These are phyloP conservation scores for Bretschneidera sinensis DNA, from an alignment of 345 rosid species.

Conservation along the genomic window DNA sequence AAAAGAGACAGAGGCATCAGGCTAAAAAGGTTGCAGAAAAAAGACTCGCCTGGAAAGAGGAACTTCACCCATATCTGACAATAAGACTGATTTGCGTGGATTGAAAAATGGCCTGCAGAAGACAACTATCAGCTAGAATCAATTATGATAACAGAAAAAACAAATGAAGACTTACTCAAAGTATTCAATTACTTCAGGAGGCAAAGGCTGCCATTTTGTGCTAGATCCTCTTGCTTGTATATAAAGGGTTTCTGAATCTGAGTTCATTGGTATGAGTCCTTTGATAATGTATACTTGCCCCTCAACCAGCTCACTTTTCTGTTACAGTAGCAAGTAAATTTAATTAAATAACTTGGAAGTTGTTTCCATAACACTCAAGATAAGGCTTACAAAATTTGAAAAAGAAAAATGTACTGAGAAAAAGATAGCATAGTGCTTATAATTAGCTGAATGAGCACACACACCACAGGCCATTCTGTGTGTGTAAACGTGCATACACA, in stretches of 20 bases:
- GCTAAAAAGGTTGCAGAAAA: neutral
- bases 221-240: conserved; percentile 77
- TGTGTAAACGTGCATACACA: neutral
- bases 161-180: conserved; percentile 47
- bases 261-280: conserved; percentile 61
- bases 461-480: too few relatives aligned
- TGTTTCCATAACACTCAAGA: neutral
- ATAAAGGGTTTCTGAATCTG: conserved; percentile 62
- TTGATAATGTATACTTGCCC: conserved; percentile 70
- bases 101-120: conserved; percentile 74
- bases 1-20: neutral
- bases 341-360: neutral
- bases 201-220: conserved; percentile 59
- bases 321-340: conserved; percentile 21
- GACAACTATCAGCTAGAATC: conserved; percentile 17
- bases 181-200: conserved; percentile 36
- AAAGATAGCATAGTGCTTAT: too few relatives aligned
- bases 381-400: conserved; percentile 1
- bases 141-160: conserved; percentile 12
- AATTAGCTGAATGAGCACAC: too few relatives aligned
- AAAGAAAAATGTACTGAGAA: neutral
- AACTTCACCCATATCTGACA: conserved; percentile 67
- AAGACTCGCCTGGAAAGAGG: conserved; percentile 63
- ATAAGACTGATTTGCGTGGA: conserved; percentile 54
- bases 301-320: conserved; percentile 69